Evolutionary conservation across 1,284 basidiomycete species (phyloP).

Genomic region (Fomes fomentarius): DNA sequence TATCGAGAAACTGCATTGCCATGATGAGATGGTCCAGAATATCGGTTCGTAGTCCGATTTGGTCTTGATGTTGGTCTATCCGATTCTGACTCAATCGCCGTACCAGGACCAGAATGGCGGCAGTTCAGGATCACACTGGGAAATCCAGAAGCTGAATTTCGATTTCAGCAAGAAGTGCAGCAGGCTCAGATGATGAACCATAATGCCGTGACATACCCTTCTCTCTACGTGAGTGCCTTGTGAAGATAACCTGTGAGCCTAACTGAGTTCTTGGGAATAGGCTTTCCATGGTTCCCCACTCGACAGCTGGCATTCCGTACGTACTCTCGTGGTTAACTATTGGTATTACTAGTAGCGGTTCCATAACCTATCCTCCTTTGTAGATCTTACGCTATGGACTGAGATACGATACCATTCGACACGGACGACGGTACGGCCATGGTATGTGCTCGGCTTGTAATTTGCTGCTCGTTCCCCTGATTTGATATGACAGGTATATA

Average conservation of each 20-base stretch:
- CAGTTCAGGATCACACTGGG: not conserved
- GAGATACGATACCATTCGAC: not conserved
- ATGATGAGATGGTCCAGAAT: not conserved
- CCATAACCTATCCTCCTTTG: no score
- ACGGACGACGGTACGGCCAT: not conserved
- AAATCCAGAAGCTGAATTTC: not conserved
- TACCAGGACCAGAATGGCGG: not conserved
- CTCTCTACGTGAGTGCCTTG: not conserved
- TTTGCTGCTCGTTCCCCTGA: not conserved
- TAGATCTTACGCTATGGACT: not conserved
- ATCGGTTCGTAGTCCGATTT: not conserved
- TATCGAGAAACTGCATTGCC: not conserved
- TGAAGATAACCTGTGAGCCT: not conserved
- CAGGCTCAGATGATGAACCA: not conserved
- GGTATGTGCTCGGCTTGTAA: not conserved
- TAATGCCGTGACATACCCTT: not conserved
- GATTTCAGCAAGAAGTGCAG: not conserved
- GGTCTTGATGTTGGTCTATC: not conserved
- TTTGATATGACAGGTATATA: not conserved
- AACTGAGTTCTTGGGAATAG: not conserved
- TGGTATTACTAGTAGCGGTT: no score
- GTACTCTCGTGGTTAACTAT: not conserved
- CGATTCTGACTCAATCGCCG: no score
- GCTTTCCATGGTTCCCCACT: not conserved
- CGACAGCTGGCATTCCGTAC: not conserved